Conservation (phyloP, 1,139 yeast species). For the Saccharomyces hybrid region DNA sequence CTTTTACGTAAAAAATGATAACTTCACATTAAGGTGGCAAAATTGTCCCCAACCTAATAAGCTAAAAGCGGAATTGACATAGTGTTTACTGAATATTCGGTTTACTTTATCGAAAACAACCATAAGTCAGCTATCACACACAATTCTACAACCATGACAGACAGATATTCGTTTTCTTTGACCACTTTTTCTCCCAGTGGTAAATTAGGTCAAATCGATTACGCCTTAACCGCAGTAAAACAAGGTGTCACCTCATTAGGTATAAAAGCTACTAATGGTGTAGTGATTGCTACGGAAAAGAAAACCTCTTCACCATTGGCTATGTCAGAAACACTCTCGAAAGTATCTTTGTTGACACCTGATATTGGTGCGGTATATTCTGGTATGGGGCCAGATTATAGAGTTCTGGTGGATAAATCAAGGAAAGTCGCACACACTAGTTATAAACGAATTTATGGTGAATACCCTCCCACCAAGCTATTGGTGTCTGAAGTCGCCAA, state of each 20-base stretch:
- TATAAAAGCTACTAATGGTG: constrained; percentile 92
- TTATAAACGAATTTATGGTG: constrained; percentile 89
- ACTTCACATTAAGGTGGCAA: background rate
- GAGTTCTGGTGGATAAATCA: constrained; percentile 89
- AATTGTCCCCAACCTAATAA: background rate
- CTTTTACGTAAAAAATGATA: background rate
- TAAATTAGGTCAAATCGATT: constrained; percentile 94
- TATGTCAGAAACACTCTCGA: constrained; percentile 65
- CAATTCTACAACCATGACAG: constrained; percentile 57
- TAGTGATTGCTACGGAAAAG: constrained; percentile 94
- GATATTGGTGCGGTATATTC: constrained; percentile 94
- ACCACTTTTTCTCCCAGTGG: constrained; percentile 98
- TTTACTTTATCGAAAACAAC: background rate
- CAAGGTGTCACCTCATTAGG: constrained; percentile 99
- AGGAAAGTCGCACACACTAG: constrained; percentile 88
- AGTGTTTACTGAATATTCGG: background rate
- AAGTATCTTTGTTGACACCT: constrained; percentile 82
- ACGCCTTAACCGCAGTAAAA: constrained; percentile 94
- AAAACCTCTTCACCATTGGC: constrained; percentile 75
- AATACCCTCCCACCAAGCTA: constrained; percentile 93
- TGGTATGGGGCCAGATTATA: constrained; percentile 98
- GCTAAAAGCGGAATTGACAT: background rate
- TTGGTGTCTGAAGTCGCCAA: constrained; percentile 92
- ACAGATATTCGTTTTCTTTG: constrained; percentile 95
- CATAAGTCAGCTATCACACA: background rate